Percentiles rank a stretch among this genome's conserved stretches.
Conservation (phyloP, 1,284 basidiomycete genomes). For the Phellinidium pouzarii region DNA sequence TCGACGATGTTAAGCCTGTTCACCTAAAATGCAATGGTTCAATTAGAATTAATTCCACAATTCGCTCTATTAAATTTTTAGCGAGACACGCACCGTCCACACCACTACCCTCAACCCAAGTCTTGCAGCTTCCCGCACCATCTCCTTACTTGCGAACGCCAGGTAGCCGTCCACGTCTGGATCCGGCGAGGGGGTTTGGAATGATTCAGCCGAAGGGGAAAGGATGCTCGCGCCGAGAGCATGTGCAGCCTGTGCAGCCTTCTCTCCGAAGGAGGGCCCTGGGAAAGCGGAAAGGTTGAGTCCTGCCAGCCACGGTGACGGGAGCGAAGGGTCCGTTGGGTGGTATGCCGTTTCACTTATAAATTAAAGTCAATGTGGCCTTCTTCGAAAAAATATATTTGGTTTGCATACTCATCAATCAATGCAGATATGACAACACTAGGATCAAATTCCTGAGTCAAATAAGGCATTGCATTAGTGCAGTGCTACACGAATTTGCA, state of each 20-base stretch:
- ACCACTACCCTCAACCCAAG: conserved; percentile 60
- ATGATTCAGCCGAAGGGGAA: conserved; percentile 51
- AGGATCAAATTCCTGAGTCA: conserved; percentile 39
- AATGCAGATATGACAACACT: conserved; percentile 53
- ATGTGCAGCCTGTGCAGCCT: conserved; percentile 61
- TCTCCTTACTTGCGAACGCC: conserved; percentile 57
- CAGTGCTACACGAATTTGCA: background rate
- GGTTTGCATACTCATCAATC: conserved; percentile 44
- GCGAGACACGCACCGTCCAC: conserved; percentile 53
- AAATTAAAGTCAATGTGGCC: background rate
- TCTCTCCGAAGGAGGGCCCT: conserved; percentile 45
- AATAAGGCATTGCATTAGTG: background rate
- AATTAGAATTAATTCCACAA: background rate
- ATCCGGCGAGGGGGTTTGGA: conserved; percentile 35
- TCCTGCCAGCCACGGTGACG: conserved; percentile 59
- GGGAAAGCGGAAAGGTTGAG: conserved; percentile 49
- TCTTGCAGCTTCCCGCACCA: conserved; percentile 61
- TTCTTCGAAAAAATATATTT: background rate
- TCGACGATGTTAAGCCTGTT: conserved; percentile 55
- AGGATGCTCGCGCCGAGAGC: conserved; percentile 59
- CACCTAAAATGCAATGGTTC: conserved; percentile 33
- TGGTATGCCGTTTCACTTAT: conserved; percentile 37
- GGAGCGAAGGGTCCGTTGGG: conserved; percentile 28
- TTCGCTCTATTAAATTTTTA: conserved; percentile 7
- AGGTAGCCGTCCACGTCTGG: conserved; percentile 40